Evolutionary conservation across 2,329 filamentous ascomycete genomes (phyloP).

Genomic region (Fusarium nelsonii): DNA sequence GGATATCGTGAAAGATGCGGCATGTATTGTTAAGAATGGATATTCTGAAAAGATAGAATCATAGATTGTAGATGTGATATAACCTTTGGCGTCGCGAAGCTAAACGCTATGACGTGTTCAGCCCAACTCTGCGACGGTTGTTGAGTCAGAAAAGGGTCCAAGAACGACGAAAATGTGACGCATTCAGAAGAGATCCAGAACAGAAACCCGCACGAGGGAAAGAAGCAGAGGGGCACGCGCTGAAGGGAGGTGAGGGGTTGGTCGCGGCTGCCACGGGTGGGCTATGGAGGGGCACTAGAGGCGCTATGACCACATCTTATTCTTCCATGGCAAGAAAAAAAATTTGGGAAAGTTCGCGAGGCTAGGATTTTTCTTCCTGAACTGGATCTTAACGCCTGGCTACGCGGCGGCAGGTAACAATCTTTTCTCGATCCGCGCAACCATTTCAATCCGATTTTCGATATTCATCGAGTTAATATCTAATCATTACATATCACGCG

Average conservation of each 20-base stretch:
- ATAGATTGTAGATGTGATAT: not conserved
- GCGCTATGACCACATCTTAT: slow-evolving; percentile 54
- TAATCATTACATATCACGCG: slow-evolving; percentile 8
- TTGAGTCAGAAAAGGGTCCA: slow-evolving; percentile 22
- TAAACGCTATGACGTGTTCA: slow-evolving; percentile 6
- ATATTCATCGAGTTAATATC: not conserved
- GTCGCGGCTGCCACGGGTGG: slow-evolving; percentile 33
- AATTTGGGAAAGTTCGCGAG: slow-evolving; percentile 49
- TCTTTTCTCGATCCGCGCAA: slow-evolving; percentile 16
- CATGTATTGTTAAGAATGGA: not conserved
- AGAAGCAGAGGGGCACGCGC: slow-evolving; percentile 27
- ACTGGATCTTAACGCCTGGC: slow-evolving; percentile 45
- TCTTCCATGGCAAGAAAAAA: slow-evolving; percentile 48
- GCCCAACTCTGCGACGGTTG: not conserved
- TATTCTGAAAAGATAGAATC: slow-evolving; percentile 14
- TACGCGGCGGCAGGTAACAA: slow-evolving; percentile 44
- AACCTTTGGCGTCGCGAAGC: not conserved
- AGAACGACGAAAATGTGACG: slow-evolving; percentile 35
- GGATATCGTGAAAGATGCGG: slow-evolving; percentile 9
- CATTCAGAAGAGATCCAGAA: slow-evolving; percentile 32
- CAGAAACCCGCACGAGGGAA: slow-evolving; percentile 22
- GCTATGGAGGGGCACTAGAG: slow-evolving; percentile 50
- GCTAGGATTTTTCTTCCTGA: slow-evolving; percentile 49
- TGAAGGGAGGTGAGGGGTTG: slow-evolving; percentile 33
- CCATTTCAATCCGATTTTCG: not conserved